These are phyloP conservation scores for Termitomyces sp. DNA, from an alignment of 768 basidiomycete genomes.

Conservation along the genomic window DNA sequence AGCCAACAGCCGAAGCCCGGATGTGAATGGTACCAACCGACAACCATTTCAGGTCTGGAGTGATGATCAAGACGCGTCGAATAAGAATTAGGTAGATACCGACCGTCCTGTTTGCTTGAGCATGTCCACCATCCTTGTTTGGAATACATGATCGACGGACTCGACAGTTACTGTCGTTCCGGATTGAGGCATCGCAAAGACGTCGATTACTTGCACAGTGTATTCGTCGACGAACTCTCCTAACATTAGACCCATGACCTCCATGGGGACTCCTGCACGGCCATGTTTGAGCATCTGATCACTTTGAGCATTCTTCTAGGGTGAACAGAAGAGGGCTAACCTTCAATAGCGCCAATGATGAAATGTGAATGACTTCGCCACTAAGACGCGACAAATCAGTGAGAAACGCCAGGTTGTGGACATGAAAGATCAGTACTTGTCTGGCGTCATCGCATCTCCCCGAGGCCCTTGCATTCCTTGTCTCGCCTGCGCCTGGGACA, in stretches of 20 bases:
- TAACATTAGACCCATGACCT: constrained; percentile 98
- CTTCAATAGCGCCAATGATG: constrained; percentile 94
- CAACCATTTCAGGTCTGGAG: constrained; percentile 89
- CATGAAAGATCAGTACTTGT: constrained; percentile 53
- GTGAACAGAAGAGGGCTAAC: constrained; percentile 33
- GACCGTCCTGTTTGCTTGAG: constrained; percentile 97
- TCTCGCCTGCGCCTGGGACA: constrained; percentile 42
- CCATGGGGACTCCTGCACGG: constrained; percentile 97
- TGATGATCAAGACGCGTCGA: not conserved
- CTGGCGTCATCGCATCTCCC: constrained; percentile 56
- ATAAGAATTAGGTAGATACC: constrained; percentile 21
- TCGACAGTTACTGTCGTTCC: constrained; percentile 98
- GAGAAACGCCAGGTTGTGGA: not conserved
- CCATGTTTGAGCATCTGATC: constrained; percentile 97
- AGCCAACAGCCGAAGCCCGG: constrained; percentile 99
- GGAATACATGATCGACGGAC: constrained; percentile 98
- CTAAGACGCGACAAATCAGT: constrained; percentile 32
- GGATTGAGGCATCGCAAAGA: constrained; percentile 98
- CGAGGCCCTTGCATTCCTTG: constrained; percentile 37
- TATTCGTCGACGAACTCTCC: constrained; percentile 99
- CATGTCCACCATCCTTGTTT: constrained; percentile 98
- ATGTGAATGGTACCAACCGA: constrained; percentile 99
- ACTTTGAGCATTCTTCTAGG: not conserved
- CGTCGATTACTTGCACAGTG: constrained; percentile 90
- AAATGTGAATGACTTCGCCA: constrained; percentile 96